Base-by-base conservation (phyloP, 805 yeast species). In the Sugiyamaella smithiae region DNA sequence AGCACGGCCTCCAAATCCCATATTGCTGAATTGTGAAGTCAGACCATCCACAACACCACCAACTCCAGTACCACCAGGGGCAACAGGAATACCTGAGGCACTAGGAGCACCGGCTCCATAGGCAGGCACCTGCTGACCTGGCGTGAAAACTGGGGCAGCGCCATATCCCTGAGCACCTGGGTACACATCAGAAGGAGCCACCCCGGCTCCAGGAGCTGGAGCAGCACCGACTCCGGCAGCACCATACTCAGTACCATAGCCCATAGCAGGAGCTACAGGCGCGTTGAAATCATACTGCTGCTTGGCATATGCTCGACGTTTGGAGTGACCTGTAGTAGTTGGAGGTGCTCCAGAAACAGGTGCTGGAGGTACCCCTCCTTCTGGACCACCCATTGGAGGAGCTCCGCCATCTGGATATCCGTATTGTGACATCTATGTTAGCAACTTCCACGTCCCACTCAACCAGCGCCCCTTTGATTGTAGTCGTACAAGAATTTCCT, bases 231-330 rank as follows among this genome's bases (percentile, higher is more conserved):
- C 49, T 12, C 36, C 40, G n/a, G 45, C 43, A 20, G 31, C 45
- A 45, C 57, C 57, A 31, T 44, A 51, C 5, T 14, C 38, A 8
- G 22, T 20, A n/a, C 38, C 38, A 20, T 35, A 35, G 38, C 38
- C 38, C 4, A 19, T 20, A 31, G 45, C 45, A 44, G 42, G 60
- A 59, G 42, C 56, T 52, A 44, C 48, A 56, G 33, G 60, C 61
- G 59, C 61, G 26, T 58, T 60, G 49, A 65, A 69, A 42, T 65
- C 64, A 57, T 67, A 69, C 65, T 74, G 80, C 54, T 71, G 74
- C 55, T 68, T 66, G 38, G 81, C 78, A 56, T 77, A 77, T 41
- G 67, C 72, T 54, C 81, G 73, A 54, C 76, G 71, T 59, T 61
- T 72, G 38, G 63, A 63, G 51, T 68, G 72, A 23, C 50, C 47